A percentile compares a stretch with the other conserved stretches of the same genome.
These are phyloP conservation scores for Xylaria bambusicola DNA, from an alignment of 495 filamentous ascomycete species.

Conservation along the genomic window DNA sequence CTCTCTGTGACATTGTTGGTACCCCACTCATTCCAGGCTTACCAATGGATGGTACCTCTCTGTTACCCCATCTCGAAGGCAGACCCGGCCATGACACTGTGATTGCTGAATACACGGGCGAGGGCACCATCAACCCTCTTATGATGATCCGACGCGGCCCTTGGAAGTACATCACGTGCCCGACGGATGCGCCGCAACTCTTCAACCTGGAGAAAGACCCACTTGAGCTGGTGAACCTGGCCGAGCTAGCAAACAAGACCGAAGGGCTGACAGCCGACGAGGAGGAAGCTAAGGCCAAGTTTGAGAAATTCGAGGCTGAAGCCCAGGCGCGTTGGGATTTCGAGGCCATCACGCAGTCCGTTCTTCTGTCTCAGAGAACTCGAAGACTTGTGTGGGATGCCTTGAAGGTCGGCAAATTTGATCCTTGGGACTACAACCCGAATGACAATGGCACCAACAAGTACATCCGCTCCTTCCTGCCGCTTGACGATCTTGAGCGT, in stretches of 20 bases:
- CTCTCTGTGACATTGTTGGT: slow-evolving; percentile 77
- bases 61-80: slow-evolving; percentile 70
- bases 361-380: slow-evolving; percentile 69
- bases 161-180: slow-evolving; percentile 83
- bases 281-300: slow-evolving; percentile 47
- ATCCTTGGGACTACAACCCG: slow-evolving; percentile 78
- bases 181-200: slow-evolving; percentile 76
- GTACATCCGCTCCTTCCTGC: slow-evolving; percentile 70
- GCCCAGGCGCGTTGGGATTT: slow-evolving; percentile 73
- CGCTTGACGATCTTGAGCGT: slow-evolving; percentile 69
- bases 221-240: slow-evolving; percentile 71
- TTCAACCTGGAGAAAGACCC: slow-evolving; percentile 75
- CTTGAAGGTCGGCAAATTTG: slow-evolving; percentile 66
- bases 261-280: slow-evolving; percentile 36
- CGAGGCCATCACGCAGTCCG: slow-evolving; percentile 65
- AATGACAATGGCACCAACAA: slow-evolving; percentile 70
- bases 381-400: slow-evolving; percentile 74
- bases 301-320: slow-evolving; percentile 66
- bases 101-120: slow-evolving; percentile 85
- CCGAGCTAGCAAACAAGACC: slow-evolving; percentile 40
- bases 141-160: slow-evolving; percentile 84
- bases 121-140: slow-evolving; percentile 81
- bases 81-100: slow-evolving; percentile 68
- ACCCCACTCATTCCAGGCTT: slow-evolving; percentile 60
- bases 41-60: slow-evolving; percentile 75